phyloP scores from a whole-genome alignment of 805 yeast species.

The Nakazawaea anatomiae region DNA sequence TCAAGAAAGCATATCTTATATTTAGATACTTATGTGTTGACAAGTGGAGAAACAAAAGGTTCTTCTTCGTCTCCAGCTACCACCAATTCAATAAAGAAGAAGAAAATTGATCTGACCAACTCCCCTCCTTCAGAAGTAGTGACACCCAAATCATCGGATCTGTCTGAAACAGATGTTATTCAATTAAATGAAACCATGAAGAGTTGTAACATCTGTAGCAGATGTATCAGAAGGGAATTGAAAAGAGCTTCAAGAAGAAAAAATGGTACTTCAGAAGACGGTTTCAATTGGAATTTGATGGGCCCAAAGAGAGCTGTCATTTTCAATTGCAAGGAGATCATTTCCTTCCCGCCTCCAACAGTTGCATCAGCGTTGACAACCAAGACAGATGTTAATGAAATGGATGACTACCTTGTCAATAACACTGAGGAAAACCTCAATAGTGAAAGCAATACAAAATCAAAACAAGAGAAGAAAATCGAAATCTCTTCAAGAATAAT shows the following conservation, averaged over 20 bases:
- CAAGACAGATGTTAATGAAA: background rate
- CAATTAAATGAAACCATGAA: conserved; percentile 12
- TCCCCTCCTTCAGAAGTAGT: conserved; percentile 3
- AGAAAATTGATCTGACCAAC: background rate
- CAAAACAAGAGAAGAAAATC: conserved; percentile 26
- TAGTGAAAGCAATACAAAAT: conserved; percentile 20
- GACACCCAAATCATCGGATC: background rate
- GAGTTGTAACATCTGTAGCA: conserved; percentile 72
- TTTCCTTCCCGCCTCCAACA: conserved; percentile 62
- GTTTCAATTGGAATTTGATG: conserved; percentile 70
- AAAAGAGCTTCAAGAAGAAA: conserved; percentile 92
- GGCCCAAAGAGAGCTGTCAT: conserved; percentile 78
- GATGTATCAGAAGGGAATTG: conserved; percentile 89
- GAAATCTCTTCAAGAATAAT: conserved; percentile 71
- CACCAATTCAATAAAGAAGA: background rate
- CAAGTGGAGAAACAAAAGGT: conserved; percentile 27
- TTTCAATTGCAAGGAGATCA: conserved; percentile 85
- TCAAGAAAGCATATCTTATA: conserved; percentile 50
- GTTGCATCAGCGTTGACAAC: conserved; percentile 12
- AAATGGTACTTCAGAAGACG: conserved; percentile 67
- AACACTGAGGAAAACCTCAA: conserved; percentile 14
- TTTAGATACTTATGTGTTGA: conserved; percentile 77
- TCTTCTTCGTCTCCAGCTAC: background rate
- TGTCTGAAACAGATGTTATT: background rate
- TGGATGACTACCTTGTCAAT: conserved; percentile 14